Base-by-base conservation (phyloP, 179 eudicot genomes). In the Corrigiola litoralis region DNA sequence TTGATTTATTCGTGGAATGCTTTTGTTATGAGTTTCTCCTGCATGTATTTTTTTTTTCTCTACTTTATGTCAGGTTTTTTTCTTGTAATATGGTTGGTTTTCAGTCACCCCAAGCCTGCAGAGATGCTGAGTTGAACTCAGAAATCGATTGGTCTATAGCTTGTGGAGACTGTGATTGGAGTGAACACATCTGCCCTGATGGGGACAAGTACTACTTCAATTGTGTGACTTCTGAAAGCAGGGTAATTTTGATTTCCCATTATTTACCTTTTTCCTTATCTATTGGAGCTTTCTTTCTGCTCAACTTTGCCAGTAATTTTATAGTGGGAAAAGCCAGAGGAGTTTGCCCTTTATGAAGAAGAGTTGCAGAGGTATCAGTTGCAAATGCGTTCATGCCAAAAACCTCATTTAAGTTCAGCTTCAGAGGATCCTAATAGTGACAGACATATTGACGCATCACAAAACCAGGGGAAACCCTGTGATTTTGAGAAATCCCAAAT, bases 261-360 rank as follows among this genome's bases (percentile, higher is more conserved):
- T 34, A 13, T 44, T 74, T 51, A 51, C 44, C 48, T 24, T 61
- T 32, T 42, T 49, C 16, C 61, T 58, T 27, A 16, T 34, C 18
- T 33, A 33, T 25, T 53, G 18, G 28, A 42, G 32, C 53, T 69
- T 33, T 44, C 25, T 28, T 18, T 47, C 14, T 34, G 28, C 25
- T 48, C 13, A 58, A 69, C 59, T 34, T 54, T 32, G 63, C n/a
- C 45, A 18, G 61, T 54, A 18, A 24, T 17, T 58, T 27, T 66
- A 34, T 58, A 80, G 83, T 80, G 83, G 83, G 83, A 76, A 52
- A 80, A 76, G 68, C 83, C 83, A 16, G 76, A 69, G 65, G 80
- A 76, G 59, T 77, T 76, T 46, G 56, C 73, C 47, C 32, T 62
- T 16, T 63, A 67, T 73, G 78, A 80, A 58, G 68, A 68, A 58